Base-by-base conservation (phyloP, 768 basidiomycete species). In the Neoboletus magnificus region DNA sequence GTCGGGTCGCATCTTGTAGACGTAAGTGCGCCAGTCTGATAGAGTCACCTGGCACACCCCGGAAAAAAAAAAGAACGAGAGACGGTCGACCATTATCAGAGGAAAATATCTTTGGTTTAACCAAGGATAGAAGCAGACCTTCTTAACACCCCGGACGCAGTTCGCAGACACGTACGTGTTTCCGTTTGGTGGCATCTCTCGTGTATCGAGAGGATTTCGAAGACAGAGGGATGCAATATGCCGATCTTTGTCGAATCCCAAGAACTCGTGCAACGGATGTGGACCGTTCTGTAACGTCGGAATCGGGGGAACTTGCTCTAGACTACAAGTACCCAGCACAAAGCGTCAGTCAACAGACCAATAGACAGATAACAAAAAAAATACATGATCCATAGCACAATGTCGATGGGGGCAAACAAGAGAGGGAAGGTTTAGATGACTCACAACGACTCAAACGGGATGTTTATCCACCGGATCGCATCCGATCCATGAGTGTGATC, bases 361-460 rank as follows among this genome's bases (percentile, higher is more conserved):
- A 29, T 23, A 25, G 6, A 32, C 32, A 4, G 11, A 33, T 1
- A 33, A 1, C 22, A 33, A 33, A 33, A 20, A 37, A 12, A 29
- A n/a, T 1, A 16, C 25, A 43, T 11, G 42, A 33, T 18, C 20
- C 36, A 22, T 11, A 27, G 15, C 12, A 23, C 20, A 30, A 36
- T 18, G 23, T 52, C 33, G 16, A 12, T n/a, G 2, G 32, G 5
- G 23, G 23, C 16, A 10, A 41, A 30, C n/a, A n/a, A 22, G 20
- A 10, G 35, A 10, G 36, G 44, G 25, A 52, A 49, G 5, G 13
- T 11, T 12, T 15, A n/a, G 27, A 48, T 25, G 3, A 78, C 85
- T 81, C 71, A 92, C 91, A 92, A 93, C 20, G 84, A 79, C 71
- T 93, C 91, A 63, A 91, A 92, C 1, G 90, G 83, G 0, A 91